Evolutionary conservation across 768 basidiomycete species (phyloP), one percentile per base, ranked within the genome.

Genomic region (Tulasnella sp.): DNA sequence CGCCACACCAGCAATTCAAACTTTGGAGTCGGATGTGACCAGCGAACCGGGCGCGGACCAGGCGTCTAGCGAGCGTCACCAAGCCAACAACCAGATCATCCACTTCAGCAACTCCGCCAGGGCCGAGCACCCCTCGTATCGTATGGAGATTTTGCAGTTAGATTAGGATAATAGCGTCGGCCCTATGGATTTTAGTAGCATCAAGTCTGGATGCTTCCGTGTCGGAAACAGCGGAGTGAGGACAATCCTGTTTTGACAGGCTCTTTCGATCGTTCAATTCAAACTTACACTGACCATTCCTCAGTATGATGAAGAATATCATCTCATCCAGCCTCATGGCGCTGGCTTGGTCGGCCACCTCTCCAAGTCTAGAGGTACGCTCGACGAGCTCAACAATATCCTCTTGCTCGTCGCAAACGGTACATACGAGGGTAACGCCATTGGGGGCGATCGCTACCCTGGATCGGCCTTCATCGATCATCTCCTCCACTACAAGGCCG

Each of bases 331-430:
- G 79, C 86, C 98, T 63, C 98, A 97, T 81, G 92, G 93, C 68
- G 77, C 92, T 25, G 94, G 94, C 59, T 92, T 92, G 10, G 89
- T 99, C 66, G 94, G 93, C 68, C 98, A 98, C 73, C 94, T 99
- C 70, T 96, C 92, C 73, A 99, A 99, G 77, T 97, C 93, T 7
- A 94, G 94, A 66, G 94, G 94, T 72, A 99, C 98, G 94, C 97
- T 94, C 68, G 97, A 98, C 77, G 94, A 99, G 74, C 78, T 99
- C 68, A 98, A 99, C 86, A 99, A 97, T 79, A 99, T 99, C 71
- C 84, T 99, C 63, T 92, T 92, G 21, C 81, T 94, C 70, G 73
- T 79, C 68, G 96, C 94, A 69, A 93, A 99, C 75, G 96, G 96
- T 66, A 94, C 92, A 63, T 99, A 97, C 76, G 96, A 99, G 79